Evolutionary conservation across 2,329 filamentous ascomycete genomes (phyloP).

Genomic region (Fusarium sp.): DNA sequence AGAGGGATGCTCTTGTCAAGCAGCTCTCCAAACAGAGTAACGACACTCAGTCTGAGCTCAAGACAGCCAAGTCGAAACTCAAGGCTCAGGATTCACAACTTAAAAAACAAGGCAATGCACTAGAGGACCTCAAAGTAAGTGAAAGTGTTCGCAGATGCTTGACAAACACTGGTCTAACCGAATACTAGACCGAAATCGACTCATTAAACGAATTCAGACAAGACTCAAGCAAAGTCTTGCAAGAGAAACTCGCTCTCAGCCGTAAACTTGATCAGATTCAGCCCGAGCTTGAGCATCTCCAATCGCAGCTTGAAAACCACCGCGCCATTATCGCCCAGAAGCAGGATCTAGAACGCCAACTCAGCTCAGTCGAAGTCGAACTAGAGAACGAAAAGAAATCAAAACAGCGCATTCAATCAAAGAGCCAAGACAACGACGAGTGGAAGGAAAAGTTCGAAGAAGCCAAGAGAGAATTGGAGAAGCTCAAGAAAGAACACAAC

Average conservation of each 20-base stretch:
- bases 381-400: slow-evolving; percentile 77
- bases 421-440: slow-evolving; percentile 56
- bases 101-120: slow-evolving; percentile 61
- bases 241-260: slow-evolving; percentile 65
- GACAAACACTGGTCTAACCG: slow-evolving; percentile 5
- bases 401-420: slow-evolving; percentile 48
- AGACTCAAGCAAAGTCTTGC: slow-evolving; percentile 76
- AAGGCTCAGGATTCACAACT: slow-evolving; percentile 60
- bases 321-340: slow-evolving; percentile 82
- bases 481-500: slow-evolving; percentile 58
- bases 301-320: slow-evolving; percentile 67
- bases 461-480: slow-evolving; percentile 59
- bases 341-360: slow-evolving; percentile 79
- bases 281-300: slow-evolving; percentile 67
- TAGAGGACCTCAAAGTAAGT: slow-evolving; percentile 60
- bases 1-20: slow-evolving; percentile 70
- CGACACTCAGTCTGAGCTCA: slow-evolving; percentile 56
- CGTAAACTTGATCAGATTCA: slow-evolving; percentile 64
- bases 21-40: slow-evolving; percentile 55
- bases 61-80: slow-evolving; percentile 55
- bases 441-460: slow-evolving; percentile 52
- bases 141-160: background rate
- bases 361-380: slow-evolving; percentile 81
- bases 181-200: slow-evolving; percentile 73
- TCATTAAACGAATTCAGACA: slow-evolving; percentile 74